These are phyloP conservation scores for Ballota nigra DNA, from an alignment of 257 asterid species.

Conservation along the genomic window DNA sequence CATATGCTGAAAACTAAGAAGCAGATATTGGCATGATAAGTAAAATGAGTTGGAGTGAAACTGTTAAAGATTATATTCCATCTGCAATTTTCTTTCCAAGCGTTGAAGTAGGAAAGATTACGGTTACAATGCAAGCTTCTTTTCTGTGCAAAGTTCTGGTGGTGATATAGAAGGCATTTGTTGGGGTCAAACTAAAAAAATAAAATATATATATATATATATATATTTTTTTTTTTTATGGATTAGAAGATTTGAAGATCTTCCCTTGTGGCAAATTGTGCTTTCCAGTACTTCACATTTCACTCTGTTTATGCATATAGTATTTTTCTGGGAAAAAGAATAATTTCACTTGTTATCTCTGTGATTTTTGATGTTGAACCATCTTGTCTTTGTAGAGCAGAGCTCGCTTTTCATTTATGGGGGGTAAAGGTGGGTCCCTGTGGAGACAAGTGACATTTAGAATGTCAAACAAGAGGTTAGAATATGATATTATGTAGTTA, in stretches of 20 bases:
- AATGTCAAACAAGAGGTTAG: conserved; percentile 57
- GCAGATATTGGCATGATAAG: background rate
- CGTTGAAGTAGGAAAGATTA: background rate
- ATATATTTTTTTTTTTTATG: background rate
- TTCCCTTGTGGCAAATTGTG: background rate
- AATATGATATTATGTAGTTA: conserved; percentile 14
- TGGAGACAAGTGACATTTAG: conserved; percentile 87
- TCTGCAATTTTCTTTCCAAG: background rate
- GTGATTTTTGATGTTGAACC: conserved; percentile 34
- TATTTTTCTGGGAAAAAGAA: background rate
- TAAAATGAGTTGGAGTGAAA: background rate
- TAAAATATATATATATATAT: background rate
- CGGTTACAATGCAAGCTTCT: background rate
- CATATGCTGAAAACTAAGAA: background rate
- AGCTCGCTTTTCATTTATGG: conserved; percentile 99
- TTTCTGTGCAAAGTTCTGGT: background rate
- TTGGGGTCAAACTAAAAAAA: background rate
- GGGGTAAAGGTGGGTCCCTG: conserved; percentile 89
- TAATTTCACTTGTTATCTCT: background rate
- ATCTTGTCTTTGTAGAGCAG: conserved; percentile 63
- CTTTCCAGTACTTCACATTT: background rate
- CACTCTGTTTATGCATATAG: background rate
- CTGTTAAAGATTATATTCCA: background rate
- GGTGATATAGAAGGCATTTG: background rate
- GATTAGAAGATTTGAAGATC: background rate